phyloP scores from a whole-genome alignment of 1,139 yeast genomes.

The Pichia sp. region DNA sequence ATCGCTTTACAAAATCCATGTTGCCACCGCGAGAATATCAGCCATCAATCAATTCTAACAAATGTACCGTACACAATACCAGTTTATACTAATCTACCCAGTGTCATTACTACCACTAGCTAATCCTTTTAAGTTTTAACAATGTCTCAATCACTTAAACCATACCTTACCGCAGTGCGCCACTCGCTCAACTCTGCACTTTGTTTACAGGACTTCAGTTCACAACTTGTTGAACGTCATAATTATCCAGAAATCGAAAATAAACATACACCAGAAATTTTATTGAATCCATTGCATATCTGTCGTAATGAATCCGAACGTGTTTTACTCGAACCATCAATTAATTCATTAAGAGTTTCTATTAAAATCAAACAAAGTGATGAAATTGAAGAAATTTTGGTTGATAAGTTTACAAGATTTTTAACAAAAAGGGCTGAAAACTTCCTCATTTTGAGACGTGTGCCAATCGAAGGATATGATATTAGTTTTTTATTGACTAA shows the following conservation, averaged over 20 bases:
- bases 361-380: conserved; percentile 95
- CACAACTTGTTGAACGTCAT: conserved; percentile 94
- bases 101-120: not conserved
- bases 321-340: conserved; percentile 88
- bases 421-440: conserved; percentile 94
- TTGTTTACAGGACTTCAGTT: conserved; percentile 88
- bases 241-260: conserved; percentile 96
- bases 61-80: too few relatives aligned
- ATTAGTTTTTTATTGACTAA: conserved; percentile 90
- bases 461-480: conserved; percentile 86
- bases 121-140: not conserved
- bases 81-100: too few relatives aligned
- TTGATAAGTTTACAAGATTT: conserved; percentile 88
- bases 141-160: conserved; percentile 87
- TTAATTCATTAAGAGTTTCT: conserved; percentile 83
- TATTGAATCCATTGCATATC: conserved; percentile 83
- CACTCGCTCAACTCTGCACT: conserved; percentile 93
- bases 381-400: conserved; percentile 90
- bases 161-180: conserved; percentile 90
- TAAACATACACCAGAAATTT: conserved; percentile 68
- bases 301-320: conserved; percentile 92
- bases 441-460: conserved; percentile 84
- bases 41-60: not conserved
- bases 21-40: not conserved
- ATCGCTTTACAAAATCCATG: not conserved